Conservation (phyloP, 2,329 filamentous ascomycete species). For the Paraphaeosphaeria minitans region DNA sequence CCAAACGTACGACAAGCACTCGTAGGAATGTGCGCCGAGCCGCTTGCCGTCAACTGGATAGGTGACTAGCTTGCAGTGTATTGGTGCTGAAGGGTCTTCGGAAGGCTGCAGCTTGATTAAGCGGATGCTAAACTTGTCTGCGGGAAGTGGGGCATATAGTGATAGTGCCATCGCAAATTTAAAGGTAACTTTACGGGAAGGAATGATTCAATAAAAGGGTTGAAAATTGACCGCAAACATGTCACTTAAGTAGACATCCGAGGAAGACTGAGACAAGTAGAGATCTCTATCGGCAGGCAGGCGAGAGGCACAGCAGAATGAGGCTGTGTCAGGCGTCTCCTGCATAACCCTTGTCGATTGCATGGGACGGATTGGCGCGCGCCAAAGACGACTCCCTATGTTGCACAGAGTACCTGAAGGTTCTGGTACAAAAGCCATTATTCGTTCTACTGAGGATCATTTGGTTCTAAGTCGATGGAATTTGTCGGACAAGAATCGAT, state of each 20-base stretch:
- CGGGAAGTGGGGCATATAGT: slow-evolving; percentile 1
- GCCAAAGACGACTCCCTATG: neutral
- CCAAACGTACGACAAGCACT: slow-evolving; percentile 11
- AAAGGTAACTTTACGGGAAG: neutral
- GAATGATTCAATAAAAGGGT: neutral
- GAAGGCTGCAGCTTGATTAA: slow-evolving; percentile 10
- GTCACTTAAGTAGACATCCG: neutral
- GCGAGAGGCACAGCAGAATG: neutral
- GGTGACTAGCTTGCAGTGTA: slow-evolving; percentile 1
- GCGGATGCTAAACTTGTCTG: neutral
- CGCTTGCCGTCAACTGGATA: neutral
- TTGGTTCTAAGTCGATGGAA: no score
- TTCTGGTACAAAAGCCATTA: no score
- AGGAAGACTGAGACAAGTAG: neutral
- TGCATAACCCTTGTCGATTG: neutral
- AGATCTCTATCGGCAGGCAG: neutral
- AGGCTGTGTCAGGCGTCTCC: neutral
- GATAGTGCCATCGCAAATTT: neutral
- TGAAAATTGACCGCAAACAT: neutral
- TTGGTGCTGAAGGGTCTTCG: neutral
- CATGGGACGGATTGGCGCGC: neutral
- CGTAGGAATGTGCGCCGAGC: neutral
- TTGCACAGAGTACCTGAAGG: no score
- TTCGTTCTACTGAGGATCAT: no score
- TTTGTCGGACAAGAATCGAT: no score